Base-by-base conservation (phyloP, 2,329 filamentous ascomycete species). In the Aureobasidium pullulans region DNA sequence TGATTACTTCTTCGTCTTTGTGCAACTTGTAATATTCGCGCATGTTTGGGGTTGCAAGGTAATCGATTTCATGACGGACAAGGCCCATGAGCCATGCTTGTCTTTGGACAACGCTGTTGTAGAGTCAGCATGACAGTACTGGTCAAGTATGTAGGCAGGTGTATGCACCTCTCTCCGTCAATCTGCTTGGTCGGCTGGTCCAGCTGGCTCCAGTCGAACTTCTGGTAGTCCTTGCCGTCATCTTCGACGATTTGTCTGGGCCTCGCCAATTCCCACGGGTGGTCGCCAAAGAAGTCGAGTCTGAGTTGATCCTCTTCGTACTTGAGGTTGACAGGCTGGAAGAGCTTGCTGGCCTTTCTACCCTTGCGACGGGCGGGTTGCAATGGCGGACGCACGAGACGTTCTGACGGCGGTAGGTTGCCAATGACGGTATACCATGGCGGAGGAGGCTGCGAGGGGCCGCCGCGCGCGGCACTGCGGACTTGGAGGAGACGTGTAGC, bases 211-310 rank as follows among this genome's bases (percentile, higher is more conserved):
- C 93, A 97, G 73, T 96, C 84, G 67, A 84, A 85, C 58, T 76
- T 79, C 71, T 87, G 83, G 54, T 84, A 79, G 69, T 99, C 93
- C 70, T 87, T 88, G 57, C 94, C 94, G 68, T 93, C 88, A 66
- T 85, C 79, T 75, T 99, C 94, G 9, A 97, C 76, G 48, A 99
- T 79, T 61, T 96, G 80, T 66, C 90, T 82, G 58, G 94, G 94
- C 63, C 93, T 82, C 16, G 94, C 94, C 69, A 99, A 77, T 75
- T 99, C 94, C 94, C 94, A 99, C 5, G 94, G 94, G 72, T 99
- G 94, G 73, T 99, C 93, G 69, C 81, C 84, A 78, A 89, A 99
- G 77, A 97, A 99, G 31, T 86, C 84, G 65, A 76, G 79, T 64
- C 94, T 86, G 68, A 99, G 79, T 62, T 77, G 75, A 74, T 99